Base-by-base conservation (phyloP, 2,329 filamentous ascomycete species). In the Didymella pomorum region DNA sequence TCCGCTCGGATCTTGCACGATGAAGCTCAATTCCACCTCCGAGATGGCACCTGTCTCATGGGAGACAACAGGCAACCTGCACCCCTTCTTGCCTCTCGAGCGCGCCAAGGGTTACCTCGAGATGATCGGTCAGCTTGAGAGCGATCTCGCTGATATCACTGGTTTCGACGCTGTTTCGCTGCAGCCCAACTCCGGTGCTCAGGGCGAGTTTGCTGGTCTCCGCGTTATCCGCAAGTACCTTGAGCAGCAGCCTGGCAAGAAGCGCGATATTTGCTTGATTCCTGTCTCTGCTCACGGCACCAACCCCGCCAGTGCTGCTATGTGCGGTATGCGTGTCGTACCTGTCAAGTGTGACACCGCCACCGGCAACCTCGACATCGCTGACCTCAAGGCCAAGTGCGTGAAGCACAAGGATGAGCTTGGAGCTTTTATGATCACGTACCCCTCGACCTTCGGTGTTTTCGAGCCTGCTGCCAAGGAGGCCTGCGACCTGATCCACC, bases 201-300 rank as follows among this genome's bases (percentile, higher is more conserved):
- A 98, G 80, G 94, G 94, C 58, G 94, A 98, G 73, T 98, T 97
- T 70, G 88, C 94, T 47, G 94, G 94, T 59, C 85, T 98, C 14
- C 88, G 93, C 39, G 88, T 92, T 33, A 97, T 98, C 73, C 88
- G 92, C 70, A 91, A 91, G 71, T 97, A 89, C 76, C 90, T 90
- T 56, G 88, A 93, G 75, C 81, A 86, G 63, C 85, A 88, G 66
- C 79, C 82, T 20, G 83, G 82, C 55, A 86, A 87, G 79, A 88
- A 90, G 75, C 89, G 94, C 49, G 92, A 97, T 73, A 92, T 97
- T 61, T 97, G 94, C 80, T 80, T 98, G 70, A 97, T 98, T 66
- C 94, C 94, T 0, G 91, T 96, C 2, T 97, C 94, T 26, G 94
- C 94, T 1, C 94, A 98, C 78, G 94, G 94, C 31, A 98, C 94